A percentile compares a stretch with the other conserved stretches of the same genome.
phyloP scores from a whole-genome alignment of 2,329 filamentous ascomycete genomes.

The Claviceps sp. region DNA sequence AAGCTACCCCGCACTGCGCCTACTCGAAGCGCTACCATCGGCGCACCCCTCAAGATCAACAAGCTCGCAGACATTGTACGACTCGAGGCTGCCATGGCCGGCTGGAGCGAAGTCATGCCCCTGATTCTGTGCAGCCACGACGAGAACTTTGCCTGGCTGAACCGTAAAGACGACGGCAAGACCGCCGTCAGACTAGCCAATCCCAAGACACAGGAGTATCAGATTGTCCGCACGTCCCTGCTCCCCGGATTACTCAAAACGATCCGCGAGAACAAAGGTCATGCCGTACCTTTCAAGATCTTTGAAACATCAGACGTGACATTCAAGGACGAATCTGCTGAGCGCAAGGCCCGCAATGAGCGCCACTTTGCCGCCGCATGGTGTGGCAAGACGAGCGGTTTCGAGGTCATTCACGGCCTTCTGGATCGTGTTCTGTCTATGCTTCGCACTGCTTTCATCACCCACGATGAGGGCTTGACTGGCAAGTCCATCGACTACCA shows the following conservation, averaged over 20 bases:
- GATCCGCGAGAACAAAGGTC: conserved; percentile 82
- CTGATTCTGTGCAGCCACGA: conserved; percentile 94
- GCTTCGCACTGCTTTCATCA: conserved; percentile 73
- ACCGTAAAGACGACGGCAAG: conserved; percentile 74
- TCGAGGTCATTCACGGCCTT: conserved; percentile 89
- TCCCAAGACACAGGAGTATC: conserved; percentile 86
- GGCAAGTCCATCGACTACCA: conserved; percentile 38
- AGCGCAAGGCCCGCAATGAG: conserved; percentile 85
- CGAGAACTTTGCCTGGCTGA: conserved; percentile 94
- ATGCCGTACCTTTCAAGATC: conserved; percentile 78
- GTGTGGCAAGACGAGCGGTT: conserved; percentile 88
- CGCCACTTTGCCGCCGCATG: conserved; percentile 91
- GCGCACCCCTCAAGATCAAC: conserved; percentile 79
- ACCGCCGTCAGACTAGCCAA: conserved; percentile 79
- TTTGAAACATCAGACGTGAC: conserved; percentile 87
- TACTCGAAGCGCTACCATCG: conserved; percentile 74
- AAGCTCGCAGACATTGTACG: conserved; percentile 89
- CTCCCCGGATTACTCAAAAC: conserved; percentile 86
- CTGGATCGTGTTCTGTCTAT: conserved; percentile 86
- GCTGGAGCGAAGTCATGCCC: conserved; percentile 93
- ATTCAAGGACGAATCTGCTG: conserved; percentile 69
- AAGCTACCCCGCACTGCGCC: conserved; percentile 79
- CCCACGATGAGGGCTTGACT: conserved; percentile 53
- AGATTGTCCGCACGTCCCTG: conserved; percentile 78
- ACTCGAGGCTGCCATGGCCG: conserved; percentile 78